Evolutionary conservation across 805 yeast genomes (phyloP), one percentile per base, ranked within the genome.

Genomic region (Teunomyces cretensis): DNA sequence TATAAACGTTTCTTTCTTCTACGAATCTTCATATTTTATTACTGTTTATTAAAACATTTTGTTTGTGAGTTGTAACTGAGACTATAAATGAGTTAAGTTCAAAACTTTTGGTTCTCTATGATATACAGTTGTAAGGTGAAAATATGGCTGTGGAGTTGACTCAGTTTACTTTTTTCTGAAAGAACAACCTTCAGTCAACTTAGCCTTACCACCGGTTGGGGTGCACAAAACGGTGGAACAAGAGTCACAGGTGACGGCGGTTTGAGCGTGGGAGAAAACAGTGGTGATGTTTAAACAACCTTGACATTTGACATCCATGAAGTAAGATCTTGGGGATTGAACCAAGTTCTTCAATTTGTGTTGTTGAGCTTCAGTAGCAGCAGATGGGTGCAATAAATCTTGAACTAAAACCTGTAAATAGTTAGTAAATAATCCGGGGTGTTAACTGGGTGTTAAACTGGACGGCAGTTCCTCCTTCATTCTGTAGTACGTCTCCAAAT

Each of bases 181-280:
- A 67, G 99, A 94, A 73, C 96, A 88, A 77, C 99, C 99, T 81
- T 95, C 99, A 64, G 98, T 90, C 75, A 94, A 84, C 79, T 86
- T 90, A 71, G 98, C 97, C 84, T 94, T 94, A 83, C 99, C 99
- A 83, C 99, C 99, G 61, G 97, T 87, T 74, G 99, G 99, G 70
- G 94, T 86, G 80, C 98, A 91, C 72, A 94, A 86, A 58, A 94
- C 97, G 60, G 97, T 89, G 61, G 98, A 85, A 81, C 99, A 94
- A 46, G 96, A 84, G 71, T 95, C 98, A 84, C 99, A 94, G 69
- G 97, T 87, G 68, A 94, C 99, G 67, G 97, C 98, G 67, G 99
- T 94, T 83, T 94, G 99, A 62, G 99, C 98, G 78, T 94, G 99
- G 57, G 98, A 92, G 87, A 94, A 94, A 61, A 94, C 98, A 63